These are phyloP conservation scores for Monosporascus sp. DNA, from an alignment of 2,329 filamentous ascomycete genomes.

Conservation along the genomic window DNA sequence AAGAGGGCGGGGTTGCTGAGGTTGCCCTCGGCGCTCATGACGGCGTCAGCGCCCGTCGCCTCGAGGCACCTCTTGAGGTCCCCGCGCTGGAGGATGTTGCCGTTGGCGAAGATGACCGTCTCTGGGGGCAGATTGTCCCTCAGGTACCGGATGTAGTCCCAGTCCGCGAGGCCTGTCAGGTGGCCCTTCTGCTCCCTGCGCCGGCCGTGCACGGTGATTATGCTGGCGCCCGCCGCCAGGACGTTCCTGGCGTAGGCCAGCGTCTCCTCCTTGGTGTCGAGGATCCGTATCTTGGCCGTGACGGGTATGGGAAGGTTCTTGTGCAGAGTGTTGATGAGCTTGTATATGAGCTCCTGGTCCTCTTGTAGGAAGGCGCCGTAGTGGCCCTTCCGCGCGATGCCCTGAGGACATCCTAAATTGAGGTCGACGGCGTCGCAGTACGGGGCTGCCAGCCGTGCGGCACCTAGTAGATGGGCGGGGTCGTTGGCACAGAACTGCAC, in stretches of 20 bases:
- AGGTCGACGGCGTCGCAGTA: slow-evolving; percentile 94
- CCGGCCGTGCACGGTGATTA: slow-evolving; percentile 87
- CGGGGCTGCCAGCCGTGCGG: slow-evolving; percentile 72
- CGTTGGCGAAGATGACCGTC: slow-evolving; percentile 94
- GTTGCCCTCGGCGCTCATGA: slow-evolving; percentile 97
- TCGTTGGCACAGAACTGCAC: slow-evolving; percentile 96
- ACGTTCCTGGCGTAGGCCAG: slow-evolving; percentile 86
- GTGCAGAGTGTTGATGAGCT: slow-evolving; percentile 80
- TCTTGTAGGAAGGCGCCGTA: slow-evolving; percentile 96
- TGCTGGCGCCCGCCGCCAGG: slow-evolving; percentile 80
- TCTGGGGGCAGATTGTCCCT: slow-evolving; percentile 77
- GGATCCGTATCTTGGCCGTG: slow-evolving; percentile 88
- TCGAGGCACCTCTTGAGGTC: slow-evolving; percentile 75
- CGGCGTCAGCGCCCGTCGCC: slow-evolving; percentile 80
- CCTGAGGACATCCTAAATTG: slow-evolving; percentile 93
- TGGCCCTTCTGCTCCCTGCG: slow-evolving; percentile 92
- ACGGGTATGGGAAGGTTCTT: slow-evolving; percentile 74
- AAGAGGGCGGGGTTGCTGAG: slow-evolving; percentile 90
- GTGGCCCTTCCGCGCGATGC: slow-evolving; percentile 83
- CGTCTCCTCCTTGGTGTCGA: slow-evolving; percentile 82
- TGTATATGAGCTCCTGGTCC: slow-evolving; percentile 75
- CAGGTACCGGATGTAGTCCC: slow-evolving; percentile 76
- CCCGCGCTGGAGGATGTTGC: slow-evolving; percentile 77
- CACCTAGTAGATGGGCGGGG: slow-evolving; percentile 69
- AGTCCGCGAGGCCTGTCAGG: slow-evolving; percentile 88